Evolutionary conservation across 2,329 filamentous ascomycete genomes (phyloP), one percentile per base, ranked within the genome.

Genomic region (Cytospora schulzeri): DNA sequence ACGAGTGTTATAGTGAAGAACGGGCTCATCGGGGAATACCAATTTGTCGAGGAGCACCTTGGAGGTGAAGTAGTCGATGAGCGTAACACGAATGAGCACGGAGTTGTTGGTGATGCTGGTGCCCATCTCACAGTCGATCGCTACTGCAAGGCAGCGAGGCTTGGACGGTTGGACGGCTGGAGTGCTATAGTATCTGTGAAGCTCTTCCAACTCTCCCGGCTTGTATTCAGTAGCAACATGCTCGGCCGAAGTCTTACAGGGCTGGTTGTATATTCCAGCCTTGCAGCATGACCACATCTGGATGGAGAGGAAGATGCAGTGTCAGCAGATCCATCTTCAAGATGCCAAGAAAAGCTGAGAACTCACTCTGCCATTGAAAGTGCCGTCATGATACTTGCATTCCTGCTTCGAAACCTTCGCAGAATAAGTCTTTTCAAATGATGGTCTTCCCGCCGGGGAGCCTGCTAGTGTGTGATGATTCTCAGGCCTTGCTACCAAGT

Each of bases 91-190:
- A 64, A 87, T 83, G 9, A 86, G 72, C 66, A 85, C 83, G 0
- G 73, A 71, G 12, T 85, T 81, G 8, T 79, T 78, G 6, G 73
- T 73, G 11, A 69, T 68, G 1, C 79, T 73, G 0, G 75, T 77
- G 19, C 83, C 83, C 82, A 86, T 85, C 67, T 86, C 83, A 67
- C 84, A 86, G 66, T 85, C 83, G 4, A 87, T 56, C 8, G 59
- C 59, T 26, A 62, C 52, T 19, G 59, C 59, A 17, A 6, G 52
- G 28, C 29, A 26, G 11, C 33, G 28, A n/a, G 52, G 2, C 12
- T 50, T 28, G 4, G 15, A 35, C 5, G 19, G 33, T 3, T 38
- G 2, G 5, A 5, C 38, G 33, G 52, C 29, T 11, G 59, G 59
- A 9, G 59, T 62, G 8, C 7, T 31, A 15, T 62, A 22, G 59